These are phyloP conservation scores for Chaetomium strumarium DNA, from an alignment of 2,329 filamentous ascomycete genomes.

Conservation along the genomic window DNA sequence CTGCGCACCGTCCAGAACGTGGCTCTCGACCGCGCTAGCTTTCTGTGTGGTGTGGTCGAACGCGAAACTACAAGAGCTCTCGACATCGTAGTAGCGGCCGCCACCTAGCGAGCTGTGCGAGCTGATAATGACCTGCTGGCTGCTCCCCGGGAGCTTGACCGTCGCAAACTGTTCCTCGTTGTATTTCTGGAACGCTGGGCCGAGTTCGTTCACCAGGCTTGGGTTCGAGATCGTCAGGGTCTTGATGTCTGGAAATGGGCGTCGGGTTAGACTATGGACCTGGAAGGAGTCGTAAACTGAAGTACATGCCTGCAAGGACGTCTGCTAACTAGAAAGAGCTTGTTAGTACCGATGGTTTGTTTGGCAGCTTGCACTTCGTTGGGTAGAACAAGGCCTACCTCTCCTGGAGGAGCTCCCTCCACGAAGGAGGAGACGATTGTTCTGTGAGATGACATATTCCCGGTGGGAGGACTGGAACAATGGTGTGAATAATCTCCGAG, in stretches of 20 bases:
- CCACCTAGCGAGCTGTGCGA: conserved; percentile 75
- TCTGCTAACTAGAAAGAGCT: conserved; percentile 62
- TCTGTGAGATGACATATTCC: conserved; percentile 33
- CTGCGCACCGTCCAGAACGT: conserved; percentile 70
- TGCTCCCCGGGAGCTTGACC: conserved; percentile 82
- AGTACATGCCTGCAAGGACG: conserved; percentile 69
- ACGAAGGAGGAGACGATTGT: conserved; percentile 77
- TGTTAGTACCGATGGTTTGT: conserved; percentile 9
- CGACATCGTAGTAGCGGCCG: conserved; percentile 83
- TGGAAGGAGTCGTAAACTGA: not conserved
- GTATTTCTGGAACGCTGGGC: conserved; percentile 85
- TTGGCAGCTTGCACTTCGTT: not conserved
- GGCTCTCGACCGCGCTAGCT: conserved; percentile 74
- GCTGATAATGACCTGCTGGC: conserved; percentile 79
- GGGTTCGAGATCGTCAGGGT: conserved; percentile 67
- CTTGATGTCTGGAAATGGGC: conserved; percentile 68
- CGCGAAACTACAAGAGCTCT: conserved; percentile 79
- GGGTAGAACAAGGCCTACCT: conserved; percentile 54
- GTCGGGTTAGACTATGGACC: conserved; percentile 1
- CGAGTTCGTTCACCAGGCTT: conserved; percentile 63
- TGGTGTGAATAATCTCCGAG: no score
- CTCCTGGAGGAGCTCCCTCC: conserved; percentile 88
- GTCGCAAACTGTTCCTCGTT: conserved; percentile 92
- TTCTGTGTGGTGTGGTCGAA: conserved; percentile 85
- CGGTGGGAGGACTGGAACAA: not conserved